phyloP scores from a whole-genome alignment of 345 rosid genomes.

The Combretum micranthum region DNA sequence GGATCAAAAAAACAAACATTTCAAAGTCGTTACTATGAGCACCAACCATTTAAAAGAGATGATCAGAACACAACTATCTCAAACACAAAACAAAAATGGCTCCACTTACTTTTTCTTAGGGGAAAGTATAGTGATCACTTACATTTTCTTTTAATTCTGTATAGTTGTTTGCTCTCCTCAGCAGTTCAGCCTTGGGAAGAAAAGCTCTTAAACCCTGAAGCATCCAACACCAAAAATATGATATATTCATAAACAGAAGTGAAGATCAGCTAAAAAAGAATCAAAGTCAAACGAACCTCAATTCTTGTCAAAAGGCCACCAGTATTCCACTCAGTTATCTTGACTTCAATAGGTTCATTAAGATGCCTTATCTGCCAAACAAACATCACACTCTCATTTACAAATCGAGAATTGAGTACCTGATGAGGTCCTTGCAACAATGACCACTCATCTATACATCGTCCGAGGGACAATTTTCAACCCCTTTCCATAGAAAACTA shows the following conservation, averaged over 20 bases:
- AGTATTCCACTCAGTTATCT: conserved; percentile 82
- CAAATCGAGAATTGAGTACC: background rate
- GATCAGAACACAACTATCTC: no score
- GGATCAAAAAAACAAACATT: no score
- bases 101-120: background rate
- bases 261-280: conserved; percentile 1
- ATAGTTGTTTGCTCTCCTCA: conserved; percentile 68
- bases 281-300: conserved; percentile 41
- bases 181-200: conserved; percentile 73
- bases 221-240: conserved; percentile 8
- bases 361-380: conserved; percentile 65
- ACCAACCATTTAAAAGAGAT: no score
- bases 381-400: background rate
- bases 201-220: conserved; percentile 84
- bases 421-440: no score
- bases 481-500: no score
- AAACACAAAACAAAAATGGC: no score
- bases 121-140: conserved; percentile 12
- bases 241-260: background rate
- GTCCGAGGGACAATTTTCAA: no score
- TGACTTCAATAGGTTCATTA: conserved; percentile 73
- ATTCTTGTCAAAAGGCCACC: conserved; percentile 85
- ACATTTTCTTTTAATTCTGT: conserved; percentile 89
- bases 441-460: no score
- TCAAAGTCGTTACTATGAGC: no score